Evolutionary conservation across 2,329 filamentous ascomycete species (phyloP).

Genomic region (Fusarium austroafricanum): DNA sequence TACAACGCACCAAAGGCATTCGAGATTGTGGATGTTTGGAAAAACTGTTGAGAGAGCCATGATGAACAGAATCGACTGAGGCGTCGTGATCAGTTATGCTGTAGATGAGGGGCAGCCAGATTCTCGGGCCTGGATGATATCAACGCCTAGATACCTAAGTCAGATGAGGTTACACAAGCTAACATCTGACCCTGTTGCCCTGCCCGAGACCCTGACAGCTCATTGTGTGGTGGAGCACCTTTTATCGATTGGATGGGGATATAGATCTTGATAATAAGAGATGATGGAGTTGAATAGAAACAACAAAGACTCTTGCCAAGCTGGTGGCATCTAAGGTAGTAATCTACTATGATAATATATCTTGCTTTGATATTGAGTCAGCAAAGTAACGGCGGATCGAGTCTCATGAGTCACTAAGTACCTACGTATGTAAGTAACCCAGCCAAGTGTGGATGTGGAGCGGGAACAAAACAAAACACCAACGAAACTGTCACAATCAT

Average conservation of each 20-base stretch:
- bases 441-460: background rate
- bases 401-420: background rate
- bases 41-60: background rate
- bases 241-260: background rate
- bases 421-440: too few species aligned
- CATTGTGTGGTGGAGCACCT: background rate
- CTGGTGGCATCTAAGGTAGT: background rate
- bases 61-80: background rate
- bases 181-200: background rate
- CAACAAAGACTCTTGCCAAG: background rate
- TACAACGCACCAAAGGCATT: background rate
- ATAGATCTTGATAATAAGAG: background rate
- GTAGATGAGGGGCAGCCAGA: background rate
- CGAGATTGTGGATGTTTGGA: background rate
- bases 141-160: constrained; percentile 5
- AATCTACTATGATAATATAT: background rate
- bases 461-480: background rate
- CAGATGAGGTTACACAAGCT: constrained; percentile 13
- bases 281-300: background rate
- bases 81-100: background rate
- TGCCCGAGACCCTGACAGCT: background rate
- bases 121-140: constrained; percentile 3
- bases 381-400: background rate
- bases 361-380: background rate
- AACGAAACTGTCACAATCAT: background rate